Evolutionary conservation across 1,284 basidiomycete genomes (phyloP).

Genomic region (Psilocybe mexicana): DNA sequence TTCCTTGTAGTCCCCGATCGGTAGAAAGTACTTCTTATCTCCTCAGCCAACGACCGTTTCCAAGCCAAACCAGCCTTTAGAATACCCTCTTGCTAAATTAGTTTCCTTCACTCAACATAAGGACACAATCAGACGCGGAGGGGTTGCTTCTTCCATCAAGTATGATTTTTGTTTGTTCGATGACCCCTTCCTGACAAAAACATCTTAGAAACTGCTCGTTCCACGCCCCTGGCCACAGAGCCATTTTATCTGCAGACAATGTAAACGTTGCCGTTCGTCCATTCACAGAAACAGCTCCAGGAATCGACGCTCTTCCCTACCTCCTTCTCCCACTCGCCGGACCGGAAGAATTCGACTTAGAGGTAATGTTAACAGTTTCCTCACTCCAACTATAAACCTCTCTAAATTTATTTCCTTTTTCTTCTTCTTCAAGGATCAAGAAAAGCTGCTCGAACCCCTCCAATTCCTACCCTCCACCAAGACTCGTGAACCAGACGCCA

Average conservation of each 20-base stretch:
- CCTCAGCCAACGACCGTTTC: constrained; percentile 49
- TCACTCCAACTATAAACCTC: not conserved
- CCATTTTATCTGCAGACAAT: constrained; percentile 66
- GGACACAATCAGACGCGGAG: constrained; percentile 83
- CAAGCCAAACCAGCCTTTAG: constrained; percentile 42
- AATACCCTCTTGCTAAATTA: constrained; percentile 83
- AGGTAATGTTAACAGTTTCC: constrained; percentile 43
- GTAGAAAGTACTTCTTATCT: constrained; percentile 72
- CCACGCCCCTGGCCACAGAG: constrained; percentile 63
- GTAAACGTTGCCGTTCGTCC: constrained; percentile 51
- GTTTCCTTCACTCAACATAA: constrained; percentile 87
- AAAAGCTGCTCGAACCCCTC: constrained; percentile 79
- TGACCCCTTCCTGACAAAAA: not conserved
- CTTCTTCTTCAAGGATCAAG: constrained; percentile 69
- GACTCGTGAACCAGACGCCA: constrained; percentile 79
- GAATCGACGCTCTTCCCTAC: constrained; percentile 81
- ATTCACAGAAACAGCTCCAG: constrained; percentile 63
- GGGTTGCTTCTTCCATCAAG: constrained; percentile 87
- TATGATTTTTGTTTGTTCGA: constrained; percentile 31
- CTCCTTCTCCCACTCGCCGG: constrained; percentile 92
- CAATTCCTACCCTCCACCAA: constrained; percentile 91
- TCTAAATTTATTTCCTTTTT: not conserved
- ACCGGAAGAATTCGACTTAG: constrained; percentile 90
- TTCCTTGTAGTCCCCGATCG: constrained; percentile 54
- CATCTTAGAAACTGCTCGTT: constrained; percentile 75